A percentile compares a stretch with the other conserved stretches of the same genome.
These are phyloP conservation scores for Claviceps spartinae DNA, from an alignment of 2,329 filamentous ascomycete genomes.

Conservation along the genomic window DNA sequence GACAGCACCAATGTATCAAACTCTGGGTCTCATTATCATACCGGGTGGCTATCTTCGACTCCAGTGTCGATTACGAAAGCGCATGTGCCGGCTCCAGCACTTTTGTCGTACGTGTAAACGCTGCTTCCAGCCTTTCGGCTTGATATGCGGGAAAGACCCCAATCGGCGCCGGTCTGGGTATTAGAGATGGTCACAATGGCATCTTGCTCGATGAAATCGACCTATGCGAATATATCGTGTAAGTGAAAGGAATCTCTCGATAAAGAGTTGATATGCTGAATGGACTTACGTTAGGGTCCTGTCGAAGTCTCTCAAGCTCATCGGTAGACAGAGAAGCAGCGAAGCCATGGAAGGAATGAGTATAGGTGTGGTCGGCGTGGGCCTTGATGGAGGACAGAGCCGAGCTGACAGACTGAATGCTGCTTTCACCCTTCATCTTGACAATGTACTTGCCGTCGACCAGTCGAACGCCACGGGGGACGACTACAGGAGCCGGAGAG, in stretches of 20 bases:
- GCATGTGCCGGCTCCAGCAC: constrained; percentile 25
- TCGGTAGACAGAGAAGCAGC: constrained; percentile 13
- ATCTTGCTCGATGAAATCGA: constrained; percentile 28
- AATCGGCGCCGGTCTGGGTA: constrained; percentile 25
- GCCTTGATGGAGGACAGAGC: constrained; percentile 16
- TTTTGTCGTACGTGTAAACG: constrained; percentile 24
- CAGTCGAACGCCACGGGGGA: constrained; percentile 17
- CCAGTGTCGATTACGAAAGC: constrained; percentile 34
- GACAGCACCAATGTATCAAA: no score
- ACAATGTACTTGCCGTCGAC: constrained; percentile 25
- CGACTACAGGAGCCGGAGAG: constrained; percentile 20
- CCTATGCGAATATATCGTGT: constrained; percentile 3
- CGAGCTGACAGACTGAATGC: constrained; percentile 11
- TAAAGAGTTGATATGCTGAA: not conserved
- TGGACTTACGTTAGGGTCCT: constrained; percentile 14
- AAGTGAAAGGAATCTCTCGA: not conserved
- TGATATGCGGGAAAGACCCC: constrained; percentile 27
- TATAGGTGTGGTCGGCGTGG: constrained; percentile 20
- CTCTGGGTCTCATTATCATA: constrained; percentile 10
- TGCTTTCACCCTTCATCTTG: constrained; percentile 18
- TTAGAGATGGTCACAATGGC: constrained; percentile 36
- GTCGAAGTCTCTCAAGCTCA: constrained; percentile 14
- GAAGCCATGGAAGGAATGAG: constrained; percentile 16
- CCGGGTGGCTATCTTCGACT: constrained; percentile 21
- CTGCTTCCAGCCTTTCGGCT: constrained; percentile 13